Evolutionary conservation across 1,284 basidiomycete species (phyloP).

Genomic region (Heterobasidion parviporum): DNA sequence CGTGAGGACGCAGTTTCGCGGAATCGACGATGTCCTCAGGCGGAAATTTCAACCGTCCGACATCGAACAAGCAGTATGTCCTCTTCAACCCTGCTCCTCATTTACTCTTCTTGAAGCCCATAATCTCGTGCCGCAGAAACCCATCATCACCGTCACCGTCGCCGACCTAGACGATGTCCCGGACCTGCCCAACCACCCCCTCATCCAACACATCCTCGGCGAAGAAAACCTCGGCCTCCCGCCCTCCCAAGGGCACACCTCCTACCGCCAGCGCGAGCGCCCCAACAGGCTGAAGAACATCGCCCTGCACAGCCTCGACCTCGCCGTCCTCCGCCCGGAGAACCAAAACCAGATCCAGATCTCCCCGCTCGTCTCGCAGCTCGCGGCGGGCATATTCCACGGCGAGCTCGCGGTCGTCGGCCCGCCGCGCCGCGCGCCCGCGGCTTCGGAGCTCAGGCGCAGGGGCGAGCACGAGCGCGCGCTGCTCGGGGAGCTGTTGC

Average conservation of each 20-base stretch:
- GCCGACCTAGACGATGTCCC: conserved; percentile 3
- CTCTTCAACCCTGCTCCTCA: background rate
- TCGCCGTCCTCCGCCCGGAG: conserved; percentile 42
- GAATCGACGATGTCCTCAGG: conserved; percentile 10
- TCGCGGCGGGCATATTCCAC: conserved; percentile 41
- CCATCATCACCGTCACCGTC: conserved; percentile 5
- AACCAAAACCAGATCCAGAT: conserved; percentile 51
- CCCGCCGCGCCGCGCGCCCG: background rate
- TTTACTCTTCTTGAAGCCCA: background rate
- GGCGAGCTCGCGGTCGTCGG: conserved; percentile 48
- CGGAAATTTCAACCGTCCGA: conserved; percentile 1
- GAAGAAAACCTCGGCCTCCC: background rate
- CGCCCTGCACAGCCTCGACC: conserved; percentile 35
- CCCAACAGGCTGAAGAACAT: background rate
- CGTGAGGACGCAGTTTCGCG: conserved; percentile 1
- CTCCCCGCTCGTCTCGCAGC: conserved; percentile 43
- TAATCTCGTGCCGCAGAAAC: background rate
- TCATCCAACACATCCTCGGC: conserved; percentile 4
- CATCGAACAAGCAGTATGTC: conserved; percentile 12
- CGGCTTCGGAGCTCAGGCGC: background rate
- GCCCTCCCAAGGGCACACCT: background rate
- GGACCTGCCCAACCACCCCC: background rate
- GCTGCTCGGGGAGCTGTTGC: background rate
- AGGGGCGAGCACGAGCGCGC: background rate
- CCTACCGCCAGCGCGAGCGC: background rate